Base-by-base conservation (phyloP, 768 basidiomycete genomes). In the Cytidiella melzeri region DNA sequence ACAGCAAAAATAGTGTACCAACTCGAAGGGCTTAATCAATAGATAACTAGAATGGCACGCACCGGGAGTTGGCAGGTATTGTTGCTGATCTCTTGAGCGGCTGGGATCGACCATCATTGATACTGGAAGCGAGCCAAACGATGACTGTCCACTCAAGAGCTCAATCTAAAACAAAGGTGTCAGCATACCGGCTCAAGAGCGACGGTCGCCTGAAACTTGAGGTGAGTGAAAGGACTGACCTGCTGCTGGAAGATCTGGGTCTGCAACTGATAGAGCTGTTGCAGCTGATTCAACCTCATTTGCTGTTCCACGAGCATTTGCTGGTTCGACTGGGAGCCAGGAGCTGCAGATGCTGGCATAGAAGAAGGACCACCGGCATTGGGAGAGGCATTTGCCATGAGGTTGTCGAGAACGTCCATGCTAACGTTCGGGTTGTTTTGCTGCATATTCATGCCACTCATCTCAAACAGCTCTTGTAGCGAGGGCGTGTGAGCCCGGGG, bases 201-300 rank as follows among this genome's bases (percentile, higher is more conserved):
- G n/a, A n/a, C n/a, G n/a, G n/a, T n/a, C n/a, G n/a, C 13, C 44
- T 49, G 40, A 27, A 28, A 23, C 4, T n/a, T n/a, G n/a, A n/a
- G n/a, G n/a, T n/a, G 42, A 36, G 19, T 43, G 44, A 62, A 24
- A 30, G n/a, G 11, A 34, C 78, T 53, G 49, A 85, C 91, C 82
- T 92, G 91, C 62, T 92, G 90, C 60, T 92, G 90, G 51, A 92
- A 87, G 52, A 91, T 87, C 71, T 90, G 85, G 50, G 83, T 83
- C 61, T 93, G 87, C 11, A 84, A 70, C 62, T 87, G 81, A 60
- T 85, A 86, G 7, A 87, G 70, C 62, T 86, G 82, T 53, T 86
- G 89, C 3, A 92, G 70, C 63, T 87, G 86, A 1, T 77, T 76
- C 40, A 91, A 73, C 63, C 84, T 85, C 69, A 87, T 78, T 63